phyloP scores from a whole-genome alignment of 441 rosid genomes.

The Adansonia gregorii region DNA sequence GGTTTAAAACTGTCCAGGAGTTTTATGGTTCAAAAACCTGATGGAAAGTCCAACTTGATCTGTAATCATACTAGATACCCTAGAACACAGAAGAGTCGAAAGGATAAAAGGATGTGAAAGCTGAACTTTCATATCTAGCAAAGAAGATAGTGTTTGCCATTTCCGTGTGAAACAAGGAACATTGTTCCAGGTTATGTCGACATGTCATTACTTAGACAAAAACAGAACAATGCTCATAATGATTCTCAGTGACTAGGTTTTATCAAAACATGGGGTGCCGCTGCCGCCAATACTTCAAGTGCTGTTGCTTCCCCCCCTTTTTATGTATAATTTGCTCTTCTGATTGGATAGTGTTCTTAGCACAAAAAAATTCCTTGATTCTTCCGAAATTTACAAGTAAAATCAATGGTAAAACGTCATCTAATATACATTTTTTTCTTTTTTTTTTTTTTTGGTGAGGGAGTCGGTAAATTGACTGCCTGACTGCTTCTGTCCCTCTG shows the following conservation, averaged over 20 bases:
- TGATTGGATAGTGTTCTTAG: slow-evolving; percentile 27
- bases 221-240: slow-evolving; percentile 31
- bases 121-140: slow-evolving; percentile 13
- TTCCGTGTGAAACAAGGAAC: slow-evolving; percentile 35
- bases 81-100: not conserved
- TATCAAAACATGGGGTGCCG: slow-evolving; percentile 26
- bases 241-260: slow-evolving; percentile 33
- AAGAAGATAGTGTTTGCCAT: slow-evolving; percentile 10
- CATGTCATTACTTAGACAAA: slow-evolving; percentile 25
- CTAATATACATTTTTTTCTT: not conserved
- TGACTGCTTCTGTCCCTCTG: not conserved
- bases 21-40: not conserved
- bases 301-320: not conserved
- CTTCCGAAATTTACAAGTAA: not conserved
- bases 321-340: slow-evolving; percentile 1
- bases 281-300: slow-evolving; percentile 22
- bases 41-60: not conserved
- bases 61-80: not conserved
- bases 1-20: not conserved
- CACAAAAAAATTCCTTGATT: slow-evolving; percentile 7
- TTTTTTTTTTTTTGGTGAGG: not conserved
- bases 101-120: slow-evolving; percentile 14
- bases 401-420: not conserved
- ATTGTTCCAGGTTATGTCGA: slow-evolving; percentile 32
- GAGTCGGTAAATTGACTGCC: not conserved